These are phyloP conservation scores for Royoungia palumana DNA, from an alignment of 768 basidiomycete genomes.

Conservation along the genomic window DNA sequence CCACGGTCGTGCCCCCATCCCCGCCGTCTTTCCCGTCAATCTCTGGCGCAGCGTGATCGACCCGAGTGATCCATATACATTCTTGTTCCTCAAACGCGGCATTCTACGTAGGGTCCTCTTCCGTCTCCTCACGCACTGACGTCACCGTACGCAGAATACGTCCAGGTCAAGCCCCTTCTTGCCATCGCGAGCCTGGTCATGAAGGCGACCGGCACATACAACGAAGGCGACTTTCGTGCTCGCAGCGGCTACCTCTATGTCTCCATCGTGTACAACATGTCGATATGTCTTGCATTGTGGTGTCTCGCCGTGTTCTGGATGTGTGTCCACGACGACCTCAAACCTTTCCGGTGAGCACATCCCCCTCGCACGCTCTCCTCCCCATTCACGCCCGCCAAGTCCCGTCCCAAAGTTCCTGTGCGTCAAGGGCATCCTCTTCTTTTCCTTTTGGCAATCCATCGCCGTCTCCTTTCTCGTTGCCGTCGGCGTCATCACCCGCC, in stretches of 20 bases:
- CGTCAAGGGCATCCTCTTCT: constrained; percentile 97
- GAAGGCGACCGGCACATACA: constrained; percentile 83
- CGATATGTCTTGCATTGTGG: constrained; percentile 78
- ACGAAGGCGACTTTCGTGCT: constrained; percentile 83
- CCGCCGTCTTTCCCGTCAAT: constrained; percentile 80
- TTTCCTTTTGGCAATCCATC: constrained; percentile 97
- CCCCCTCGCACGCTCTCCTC: background rate
- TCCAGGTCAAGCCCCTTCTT: constrained; percentile 90
- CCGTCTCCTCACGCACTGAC: background rate
- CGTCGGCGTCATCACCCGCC: constrained; percentile 63
- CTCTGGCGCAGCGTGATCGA: constrained; percentile 87
- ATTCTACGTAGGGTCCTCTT: constrained; percentile 67
- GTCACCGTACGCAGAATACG: constrained; percentile 70
- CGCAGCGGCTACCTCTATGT: constrained; percentile 91
- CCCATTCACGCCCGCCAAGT: constrained; percentile 34
- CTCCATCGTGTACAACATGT: constrained; percentile 79
- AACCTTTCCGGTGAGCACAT: constrained; percentile 71
- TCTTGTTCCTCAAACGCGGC: constrained; percentile 91
- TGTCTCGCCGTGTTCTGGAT: constrained; percentile 98
- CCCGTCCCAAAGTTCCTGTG: constrained; percentile 97
- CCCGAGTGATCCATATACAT: constrained; percentile 91
- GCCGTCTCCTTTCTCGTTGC: constrained; percentile 87
- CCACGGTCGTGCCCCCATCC: constrained; percentile 87
- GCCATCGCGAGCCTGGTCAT: constrained; percentile 81
- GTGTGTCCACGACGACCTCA: constrained; percentile 82